phyloP scores from a whole-genome alignment of 108 stramenopile genomes.

The Stephanodiscus triporus region DNA sequence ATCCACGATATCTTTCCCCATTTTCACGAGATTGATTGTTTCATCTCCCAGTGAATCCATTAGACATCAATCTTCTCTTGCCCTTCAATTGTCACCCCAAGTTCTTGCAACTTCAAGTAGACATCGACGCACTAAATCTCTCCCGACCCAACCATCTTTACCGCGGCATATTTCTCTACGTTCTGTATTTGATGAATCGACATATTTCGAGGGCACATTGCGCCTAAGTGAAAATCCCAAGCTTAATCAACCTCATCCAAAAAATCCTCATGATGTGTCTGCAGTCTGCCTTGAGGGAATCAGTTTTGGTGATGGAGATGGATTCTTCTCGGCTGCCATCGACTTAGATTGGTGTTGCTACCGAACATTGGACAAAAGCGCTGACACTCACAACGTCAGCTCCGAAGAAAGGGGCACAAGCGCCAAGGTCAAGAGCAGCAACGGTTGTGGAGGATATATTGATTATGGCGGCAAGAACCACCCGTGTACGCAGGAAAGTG shows the following conservation, averaged over 20 bases:
- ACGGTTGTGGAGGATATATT: conserved; percentile 39
- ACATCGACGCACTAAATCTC: conserved; percentile 7
- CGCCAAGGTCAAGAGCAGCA: not conserved
- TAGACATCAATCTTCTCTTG: not conserved
- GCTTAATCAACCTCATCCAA: not conserved
- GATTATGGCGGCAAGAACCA: conserved; percentile 42
- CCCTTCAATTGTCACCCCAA: not conserved
- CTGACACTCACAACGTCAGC: not conserved
- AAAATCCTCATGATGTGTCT: not conserved
- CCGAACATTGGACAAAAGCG: not conserved
- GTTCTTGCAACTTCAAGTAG: not conserved
- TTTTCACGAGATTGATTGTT: not conserved
- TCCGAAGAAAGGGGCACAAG: not conserved
- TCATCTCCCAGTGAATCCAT: not conserved
- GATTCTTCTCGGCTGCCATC: conserved; percentile 7
- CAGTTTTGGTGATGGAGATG: conserved; percentile 3
- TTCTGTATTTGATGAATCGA: not conserved
- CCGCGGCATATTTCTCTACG: not conserved
- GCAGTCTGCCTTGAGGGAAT: conserved; percentile 4
- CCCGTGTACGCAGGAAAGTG: conserved; percentile 5
- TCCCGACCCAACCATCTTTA: not conserved
- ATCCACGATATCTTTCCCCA: conserved; percentile 4
- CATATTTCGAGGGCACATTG: not conserved
- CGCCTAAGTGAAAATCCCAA: not conserved
- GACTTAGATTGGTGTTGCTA: conserved; percentile 25